Evolutionary conservation across 169 alveolate genomes (phyloP).

Genomic region (Plasmodium coatneyi): DNA sequence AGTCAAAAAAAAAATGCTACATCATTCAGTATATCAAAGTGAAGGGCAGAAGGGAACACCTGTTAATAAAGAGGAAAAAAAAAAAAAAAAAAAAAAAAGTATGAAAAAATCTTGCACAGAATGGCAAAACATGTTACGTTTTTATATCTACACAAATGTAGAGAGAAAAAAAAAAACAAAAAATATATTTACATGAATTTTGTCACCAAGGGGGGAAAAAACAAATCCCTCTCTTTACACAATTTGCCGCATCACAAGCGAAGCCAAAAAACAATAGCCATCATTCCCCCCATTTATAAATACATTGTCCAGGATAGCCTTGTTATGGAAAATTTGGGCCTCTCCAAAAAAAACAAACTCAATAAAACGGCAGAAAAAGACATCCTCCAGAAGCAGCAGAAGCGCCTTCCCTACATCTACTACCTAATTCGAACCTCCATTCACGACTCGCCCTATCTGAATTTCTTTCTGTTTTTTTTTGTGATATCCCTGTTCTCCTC

Average conservation of each 20-base stretch:
- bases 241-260: neutral
- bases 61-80: conserved; percentile 20
- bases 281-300: conserved; percentile 70
- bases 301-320: conserved; percentile 30
- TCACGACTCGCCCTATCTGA: conserved; percentile 24
- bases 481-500: conserved; percentile 39
- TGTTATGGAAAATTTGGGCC: conserved; percentile 9
- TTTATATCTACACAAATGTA: conserved; percentile 24
- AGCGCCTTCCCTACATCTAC: conserved; percentile 17
- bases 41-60: conserved; percentile 8
- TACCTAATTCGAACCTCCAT: conserved; percentile 22
- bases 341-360: neutral
- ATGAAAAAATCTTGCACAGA: conserved; percentile 45
- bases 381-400: conserved; percentile 8
- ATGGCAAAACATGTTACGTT: conserved; percentile 30
- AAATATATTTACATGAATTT: conserved; percentile 25
- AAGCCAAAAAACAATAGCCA: conserved; percentile 29
- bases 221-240: neutral
- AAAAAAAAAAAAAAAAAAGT: conserved; percentile 19
- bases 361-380: neutral
- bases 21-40: conserved; percentile 33
- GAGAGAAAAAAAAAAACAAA: conserved; percentile 10
- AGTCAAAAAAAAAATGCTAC: conserved; percentile 7
- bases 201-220: neutral
- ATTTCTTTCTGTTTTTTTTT: conserved; percentile 51